A percentile compares a stretch with the other conserved stretches of the same genome.
Evolutionary conservation across 2,329 filamentous ascomycete genomes (phyloP).

Genomic region (Claviceps fusiformis): DNA sequence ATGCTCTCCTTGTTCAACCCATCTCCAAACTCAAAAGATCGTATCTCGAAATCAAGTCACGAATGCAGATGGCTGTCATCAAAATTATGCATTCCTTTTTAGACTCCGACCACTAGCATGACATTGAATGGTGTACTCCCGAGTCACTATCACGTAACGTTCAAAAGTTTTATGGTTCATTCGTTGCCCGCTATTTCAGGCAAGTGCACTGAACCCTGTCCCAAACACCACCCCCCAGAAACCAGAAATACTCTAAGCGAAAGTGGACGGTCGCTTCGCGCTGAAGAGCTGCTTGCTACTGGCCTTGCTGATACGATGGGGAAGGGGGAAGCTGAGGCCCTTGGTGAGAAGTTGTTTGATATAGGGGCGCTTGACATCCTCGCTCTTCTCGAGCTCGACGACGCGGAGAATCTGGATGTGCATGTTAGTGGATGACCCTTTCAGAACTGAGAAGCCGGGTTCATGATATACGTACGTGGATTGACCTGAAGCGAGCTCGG

Average conservation of each 20-base stretch:
- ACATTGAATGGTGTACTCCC: slow-evolving; percentile 1
- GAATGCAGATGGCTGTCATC: background rate
- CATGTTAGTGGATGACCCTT: slow-evolving; percentile 4
- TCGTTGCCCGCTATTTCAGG: slow-evolving; percentile 34
- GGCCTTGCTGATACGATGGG: slow-evolving; percentile 83
- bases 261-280: slow-evolving; percentile 87
- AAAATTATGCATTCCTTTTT: slow-evolving; percentile 5
- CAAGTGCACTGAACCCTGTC: slow-evolving; percentile 43
- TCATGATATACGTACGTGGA: slow-evolving; percentile 62
- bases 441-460: background rate
- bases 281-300: slow-evolving; percentile 83
- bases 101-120: slow-evolving; percentile 4
- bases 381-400: slow-evolving; percentile 88
- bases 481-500: slow-evolving; percentile 89
- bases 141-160: slow-evolving; percentile 1
- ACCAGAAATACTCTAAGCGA: slow-evolving; percentile 66
- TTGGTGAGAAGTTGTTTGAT: slow-evolving; percentile 97
- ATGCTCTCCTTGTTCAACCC: background rate
- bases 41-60: background rate
- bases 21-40: slow-evolving; percentile 10
- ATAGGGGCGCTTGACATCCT: slow-evolving; percentile 95
- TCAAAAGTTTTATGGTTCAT: slow-evolving; percentile 24
- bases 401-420: slow-evolving; percentile 79
- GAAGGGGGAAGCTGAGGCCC: slow-evolving; percentile 94
- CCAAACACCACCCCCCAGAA: slow-evolving; percentile 24